Conservation (phyloP, 169 alveolate genomes). For the Plasmodium relictum region DNA sequence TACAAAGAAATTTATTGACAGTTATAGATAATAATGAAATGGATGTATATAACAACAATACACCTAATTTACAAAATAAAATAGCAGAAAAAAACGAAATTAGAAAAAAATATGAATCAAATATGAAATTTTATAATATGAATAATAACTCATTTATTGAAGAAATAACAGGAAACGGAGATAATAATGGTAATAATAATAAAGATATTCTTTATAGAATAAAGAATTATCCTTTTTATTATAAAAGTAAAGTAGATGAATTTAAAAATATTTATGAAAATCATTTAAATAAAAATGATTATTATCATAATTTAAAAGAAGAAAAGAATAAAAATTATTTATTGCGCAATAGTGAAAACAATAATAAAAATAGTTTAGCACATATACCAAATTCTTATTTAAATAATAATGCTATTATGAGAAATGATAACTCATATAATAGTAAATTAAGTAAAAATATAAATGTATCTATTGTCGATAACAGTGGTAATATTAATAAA, state of each 20-base stretch:
- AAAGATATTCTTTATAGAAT: no score
- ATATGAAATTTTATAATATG: no score
- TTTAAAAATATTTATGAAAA: not conserved
- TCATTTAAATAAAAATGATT: not conserved
- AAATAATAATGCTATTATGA: not conserved
- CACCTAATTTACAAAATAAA: no score
- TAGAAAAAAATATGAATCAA: no score
- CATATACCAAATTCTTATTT: no score
- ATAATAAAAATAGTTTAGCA: no score
- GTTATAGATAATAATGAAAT: not conserved
- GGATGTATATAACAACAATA: not conserved
- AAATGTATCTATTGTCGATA: not conserved
- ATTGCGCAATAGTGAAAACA: not conserved
- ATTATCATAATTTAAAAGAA: not conserved
- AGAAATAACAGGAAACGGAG: not conserved
- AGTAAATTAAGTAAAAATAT: not conserved
- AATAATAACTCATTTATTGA: no score
- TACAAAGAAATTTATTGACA: not conserved
- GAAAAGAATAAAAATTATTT: no score
- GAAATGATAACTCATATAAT: not conserved
- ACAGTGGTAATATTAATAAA: not conserved
- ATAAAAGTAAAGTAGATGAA: no score
- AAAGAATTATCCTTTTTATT: not conserved
- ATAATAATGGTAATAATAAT: not conserved
- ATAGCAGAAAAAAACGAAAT: no score